Base-by-base conservation (phyloP, 768 basidiomycete species). In the Xerocomellus chrysenteron region DNA sequence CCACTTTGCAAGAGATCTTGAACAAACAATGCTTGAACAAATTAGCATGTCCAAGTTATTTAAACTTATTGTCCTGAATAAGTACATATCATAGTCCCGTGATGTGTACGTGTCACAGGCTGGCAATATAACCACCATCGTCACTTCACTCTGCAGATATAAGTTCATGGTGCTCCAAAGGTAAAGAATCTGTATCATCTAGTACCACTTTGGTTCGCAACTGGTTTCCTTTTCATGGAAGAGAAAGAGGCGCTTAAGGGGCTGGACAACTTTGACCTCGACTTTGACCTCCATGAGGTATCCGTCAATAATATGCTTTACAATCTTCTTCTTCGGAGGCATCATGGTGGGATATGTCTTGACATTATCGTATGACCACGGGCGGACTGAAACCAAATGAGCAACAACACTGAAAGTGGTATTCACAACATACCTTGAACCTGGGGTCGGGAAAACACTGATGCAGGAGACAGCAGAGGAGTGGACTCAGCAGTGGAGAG, bases 341-440 rank as follows among this genome's bases (percentile, higher is more conserved):
- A 68, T 68, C 70, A 71, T 76, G 56, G 83, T 74, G 16, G 85
- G 83, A 61, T 90, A 90, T 4, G 84, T 87, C 66, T 78, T 80
- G 58, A 87, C 69, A 59, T 86, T 86, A 63, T 88, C 87, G 64
- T 89, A 90, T 2, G 87, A 88, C 87, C 86, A 89, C 3, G 88
- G 83, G 30, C 86, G 85, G 13, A 75, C 87, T 88, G 55, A 41
- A 46, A 32, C 19, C 19, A 8, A 0, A 40, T 67, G 35, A 59
- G 67, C 10, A 30, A 53, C 11, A 37, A 26, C 19, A 64, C 14
- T 12, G 8, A 57, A 35, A 45, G 28, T 37, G 40, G 43, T 21
- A 14, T 3, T 16, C 5, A 7, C 10, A 21, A 56, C 84, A 67
- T 64, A 86, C 86, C 80, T 73, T 85, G 84, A 40, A 78, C 75